Percentiles rank a stretch among this genome's conserved stretches.
These are phyloP conservation scores for Trametes villosa DNA, from an alignment of 768 basidiomycete species.

Conservation along the genomic window DNA sequence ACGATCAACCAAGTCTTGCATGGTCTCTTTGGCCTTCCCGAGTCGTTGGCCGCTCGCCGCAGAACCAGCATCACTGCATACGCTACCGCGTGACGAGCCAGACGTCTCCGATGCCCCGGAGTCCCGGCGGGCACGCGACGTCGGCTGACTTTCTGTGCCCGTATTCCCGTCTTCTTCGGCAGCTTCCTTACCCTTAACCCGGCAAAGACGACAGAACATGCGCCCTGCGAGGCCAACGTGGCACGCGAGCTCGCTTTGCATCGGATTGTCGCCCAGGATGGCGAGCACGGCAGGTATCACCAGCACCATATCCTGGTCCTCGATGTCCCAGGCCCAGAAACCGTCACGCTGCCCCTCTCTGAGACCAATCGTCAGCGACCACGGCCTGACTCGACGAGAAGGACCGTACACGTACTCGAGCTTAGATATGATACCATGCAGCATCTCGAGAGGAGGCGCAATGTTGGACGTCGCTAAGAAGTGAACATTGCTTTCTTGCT, in stretches of 20 bases:
- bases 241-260: slow-evolving; percentile 48
- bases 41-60: too few relatives aligned
- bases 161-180: slow-evolving; percentile 23
- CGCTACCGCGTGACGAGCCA: background rate
- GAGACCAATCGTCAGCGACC: too few relatives aligned
- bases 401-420: background rate
- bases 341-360: slow-evolving; percentile 37
- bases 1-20: background rate
- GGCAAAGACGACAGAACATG: slow-evolving; percentile 46
- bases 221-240: slow-evolving; percentile 45
- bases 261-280: slow-evolving; percentile 49
- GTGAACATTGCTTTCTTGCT: slow-evolving; percentile 42
- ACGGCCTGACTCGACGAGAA: background rate
- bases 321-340: slow-evolving; percentile 45
- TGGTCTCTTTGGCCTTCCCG: background rate
- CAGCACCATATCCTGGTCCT: slow-evolving; percentile 10
- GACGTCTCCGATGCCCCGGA: too few relatives aligned
- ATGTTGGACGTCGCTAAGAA: slow-evolving; percentile 46
- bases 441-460: slow-evolving; percentile 46
- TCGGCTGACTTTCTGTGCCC: background rate
- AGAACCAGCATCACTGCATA: too few relatives aligned
- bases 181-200: slow-evolving; percentile 26
- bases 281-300: slow-evolving; percentile 21
- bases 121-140: too few relatives aligned
- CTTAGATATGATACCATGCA: slow-evolving; percentile 17